Conservation (phyloP, 805 yeast species). For the Starmera caribaea region DNA sequence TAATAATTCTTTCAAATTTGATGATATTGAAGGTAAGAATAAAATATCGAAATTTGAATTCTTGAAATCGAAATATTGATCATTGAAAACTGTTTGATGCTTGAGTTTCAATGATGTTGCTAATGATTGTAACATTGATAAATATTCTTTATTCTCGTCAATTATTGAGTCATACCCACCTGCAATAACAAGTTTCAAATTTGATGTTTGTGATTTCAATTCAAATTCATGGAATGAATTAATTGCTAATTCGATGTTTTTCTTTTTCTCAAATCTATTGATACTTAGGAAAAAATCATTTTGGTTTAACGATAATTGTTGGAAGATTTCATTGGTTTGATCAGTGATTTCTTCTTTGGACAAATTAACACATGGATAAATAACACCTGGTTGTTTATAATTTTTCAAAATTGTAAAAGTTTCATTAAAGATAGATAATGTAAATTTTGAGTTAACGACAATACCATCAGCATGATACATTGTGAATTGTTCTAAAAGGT, state of each 20-base stretch:
- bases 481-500: slow-evolving; percentile 71
- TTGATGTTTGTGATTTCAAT: slow-evolving; percentile 15
- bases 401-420: slow-evolving; percentile 41
- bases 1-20: slow-evolving; percentile 53
- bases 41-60: slow-evolving; percentile 35
- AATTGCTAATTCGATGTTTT: slow-evolving; percentile 73
- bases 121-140: slow-evolving; percentile 46
- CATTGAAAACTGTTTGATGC: slow-evolving; percentile 31
- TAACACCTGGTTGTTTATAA: slow-evolving; percentile 22
- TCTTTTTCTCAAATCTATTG: slow-evolving; percentile 84
- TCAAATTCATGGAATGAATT: slow-evolving; percentile 43
- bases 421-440: slow-evolving; percentile 54
- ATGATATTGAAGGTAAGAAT: slow-evolving; percentile 74
- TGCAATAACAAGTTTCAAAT: slow-evolving; percentile 55
- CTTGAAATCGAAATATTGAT: slow-evolving; percentile 15
- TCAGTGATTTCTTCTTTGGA: slow-evolving; percentile 20
- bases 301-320: slow-evolving; percentile 12
- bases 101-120: slow-evolving; percentile 36
- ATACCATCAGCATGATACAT: slow-evolving; percentile 68
- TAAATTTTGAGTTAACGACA: slow-evolving; percentile 84
- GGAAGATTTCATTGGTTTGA: slow-evolving; percentile 7
- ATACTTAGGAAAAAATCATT: slow-evolving; percentile 52
- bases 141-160: slow-evolving; percentile 63
- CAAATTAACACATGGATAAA: slow-evolving; percentile 59
- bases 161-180: slow-evolving; percentile 88